These are phyloP conservation scores for Spathaspora gorwiae DNA, from an alignment of 805 yeast genomes.

Conservation along the genomic window DNA sequence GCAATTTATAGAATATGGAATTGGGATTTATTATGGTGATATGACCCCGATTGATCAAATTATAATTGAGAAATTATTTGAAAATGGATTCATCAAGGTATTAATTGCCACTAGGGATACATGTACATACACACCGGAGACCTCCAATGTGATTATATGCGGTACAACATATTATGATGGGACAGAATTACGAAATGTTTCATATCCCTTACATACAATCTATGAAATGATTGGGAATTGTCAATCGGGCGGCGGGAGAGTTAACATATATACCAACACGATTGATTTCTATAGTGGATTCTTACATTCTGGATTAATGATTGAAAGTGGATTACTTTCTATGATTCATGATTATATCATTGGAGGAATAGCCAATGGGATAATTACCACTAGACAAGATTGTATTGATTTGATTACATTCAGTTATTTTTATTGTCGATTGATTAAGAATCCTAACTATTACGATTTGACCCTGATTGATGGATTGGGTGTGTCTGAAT, in stretches of 20 bases:
- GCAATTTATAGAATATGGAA: constrained; percentile 48
- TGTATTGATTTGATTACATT: constrained; percentile 89
- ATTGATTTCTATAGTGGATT: constrained; percentile 67
- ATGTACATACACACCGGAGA: constrained; percentile 45
- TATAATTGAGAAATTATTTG: constrained; percentile 51
- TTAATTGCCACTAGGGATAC: constrained; percentile 62
- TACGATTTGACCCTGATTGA: constrained; percentile 72
- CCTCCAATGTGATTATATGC: constrained; percentile 54
- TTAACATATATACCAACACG: constrained; percentile 53
- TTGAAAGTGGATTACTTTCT: constrained; percentile 69
- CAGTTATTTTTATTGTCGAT: constrained; percentile 75
- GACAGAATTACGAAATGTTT: constrained; percentile 62
- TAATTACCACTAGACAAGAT: constrained; percentile 68
- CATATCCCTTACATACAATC: constrained; percentile 61
- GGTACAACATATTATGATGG: constrained; percentile 75
- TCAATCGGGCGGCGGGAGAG: constrained; percentile 29
- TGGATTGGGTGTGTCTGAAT: constrained; percentile 70
- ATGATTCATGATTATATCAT: constrained; percentile 63
- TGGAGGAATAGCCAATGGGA: constrained; percentile 65
- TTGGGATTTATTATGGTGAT: constrained; percentile 57
- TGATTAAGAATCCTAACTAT: constrained; percentile 80
- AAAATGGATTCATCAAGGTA: constrained; percentile 47
- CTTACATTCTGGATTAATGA: constrained; percentile 68
- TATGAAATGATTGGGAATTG: constrained; percentile 58
- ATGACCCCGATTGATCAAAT: constrained; percentile 54